These are phyloP conservation scores for Erysimum pusillum DNA, from an alignment of 441 rosid genomes.

Conservation along the genomic window DNA sequence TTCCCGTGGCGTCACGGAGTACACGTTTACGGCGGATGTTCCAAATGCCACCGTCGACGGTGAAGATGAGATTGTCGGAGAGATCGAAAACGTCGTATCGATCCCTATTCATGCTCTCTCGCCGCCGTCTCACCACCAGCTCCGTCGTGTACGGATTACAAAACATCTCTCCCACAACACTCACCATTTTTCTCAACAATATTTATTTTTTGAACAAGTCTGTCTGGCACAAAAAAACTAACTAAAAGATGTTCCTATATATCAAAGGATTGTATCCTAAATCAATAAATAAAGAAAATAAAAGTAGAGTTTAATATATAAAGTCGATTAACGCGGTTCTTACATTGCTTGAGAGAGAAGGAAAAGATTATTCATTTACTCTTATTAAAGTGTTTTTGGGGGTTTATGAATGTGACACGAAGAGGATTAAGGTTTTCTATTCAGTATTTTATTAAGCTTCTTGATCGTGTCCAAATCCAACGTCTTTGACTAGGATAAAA, in stretches of 20 bases:
- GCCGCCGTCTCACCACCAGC: slow-evolving; percentile 58
- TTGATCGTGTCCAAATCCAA: slow-evolving; percentile 23
- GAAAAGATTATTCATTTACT: background rate
- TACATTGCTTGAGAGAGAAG: slow-evolving; percentile 35
- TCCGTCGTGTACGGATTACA: slow-evolving; percentile 70
- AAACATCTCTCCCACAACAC: slow-evolving; percentile 63
- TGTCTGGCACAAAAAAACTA: slow-evolving; percentile 12
- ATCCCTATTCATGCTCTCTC: slow-evolving; percentile 48
- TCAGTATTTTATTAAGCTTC: slow-evolving; percentile 7
- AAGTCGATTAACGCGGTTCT: slow-evolving; percentile 41
- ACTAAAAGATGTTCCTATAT: background rate
- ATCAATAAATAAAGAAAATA: background rate
- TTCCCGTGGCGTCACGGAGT: slow-evolving; percentile 64
- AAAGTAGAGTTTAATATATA: slow-evolving; percentile 15
- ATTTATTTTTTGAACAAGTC: background rate
- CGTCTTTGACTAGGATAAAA: slow-evolving; percentile 9
- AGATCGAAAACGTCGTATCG: slow-evolving; percentile 60
- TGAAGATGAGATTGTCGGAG: slow-evolving; percentile 62
- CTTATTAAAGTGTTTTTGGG: background rate
- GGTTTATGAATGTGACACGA: slow-evolving; percentile 34
- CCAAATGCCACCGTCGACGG: slow-evolving; percentile 62
- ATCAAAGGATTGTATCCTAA: slow-evolving; percentile 5
- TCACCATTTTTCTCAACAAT: slow-evolving; percentile 41
- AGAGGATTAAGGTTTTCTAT: slow-evolving; percentile 7
- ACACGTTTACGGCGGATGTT: slow-evolving; percentile 55